These are phyloP conservation scores for Herpotrichia juniperi DNA, from an alignment of 2,329 filamentous ascomycete genomes.

Conservation along the genomic window DNA sequence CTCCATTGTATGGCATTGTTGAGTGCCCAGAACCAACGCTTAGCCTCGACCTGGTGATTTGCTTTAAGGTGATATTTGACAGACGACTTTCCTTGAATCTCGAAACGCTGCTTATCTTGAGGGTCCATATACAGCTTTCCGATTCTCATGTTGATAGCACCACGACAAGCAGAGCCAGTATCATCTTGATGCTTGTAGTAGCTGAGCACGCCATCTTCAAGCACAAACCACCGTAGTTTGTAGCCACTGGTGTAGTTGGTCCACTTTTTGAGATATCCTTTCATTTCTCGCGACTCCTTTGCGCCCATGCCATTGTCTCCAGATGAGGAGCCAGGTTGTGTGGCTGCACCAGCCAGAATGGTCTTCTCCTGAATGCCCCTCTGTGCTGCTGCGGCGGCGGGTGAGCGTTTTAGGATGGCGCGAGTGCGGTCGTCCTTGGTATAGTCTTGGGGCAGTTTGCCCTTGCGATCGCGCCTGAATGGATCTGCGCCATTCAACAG, in stretches of 20 bases:
- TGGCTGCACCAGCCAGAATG: slow-evolving; percentile 77
- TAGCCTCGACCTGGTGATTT: slow-evolving; percentile 97
- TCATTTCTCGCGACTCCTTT: slow-evolving; percentile 94
- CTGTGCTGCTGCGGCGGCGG: slow-evolving; percentile 91
- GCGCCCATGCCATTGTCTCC: slow-evolving; percentile 66
- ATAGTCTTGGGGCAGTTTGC: slow-evolving; percentile 93
- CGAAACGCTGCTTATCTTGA: slow-evolving; percentile 96
- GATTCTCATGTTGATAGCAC: slow-evolving; percentile 98
- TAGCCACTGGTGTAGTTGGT: slow-evolving; percentile 98
- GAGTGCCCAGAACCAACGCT: slow-evolving; percentile 98
- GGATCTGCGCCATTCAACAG: slow-evolving; percentile 94
- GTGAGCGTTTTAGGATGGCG: slow-evolving; percentile 89
- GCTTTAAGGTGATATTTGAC: slow-evolving; percentile 98
- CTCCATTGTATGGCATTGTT: slow-evolving; percentile 99
- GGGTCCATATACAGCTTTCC: slow-evolving; percentile 94
- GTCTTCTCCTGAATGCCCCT: slow-evolving; percentile 96
- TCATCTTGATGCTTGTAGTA: slow-evolving; percentile 99
- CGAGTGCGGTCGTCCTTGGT: slow-evolving; percentile 92
- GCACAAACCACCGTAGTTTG: slow-evolving; percentile 95
- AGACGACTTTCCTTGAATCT: slow-evolving; percentile 96
- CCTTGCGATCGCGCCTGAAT: slow-evolving; percentile 91
- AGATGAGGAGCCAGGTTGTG: slow-evolving; percentile 64
- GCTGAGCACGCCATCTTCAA: slow-evolving; percentile 95
- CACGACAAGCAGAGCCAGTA: slow-evolving; percentile 91
- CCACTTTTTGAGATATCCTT: slow-evolving; percentile 99